Percentiles rank a stretch among this genome's conserved stretches.
Conservation (phyloP, 768 basidiomycete genomes). For the Suillus brevipes region DNA sequence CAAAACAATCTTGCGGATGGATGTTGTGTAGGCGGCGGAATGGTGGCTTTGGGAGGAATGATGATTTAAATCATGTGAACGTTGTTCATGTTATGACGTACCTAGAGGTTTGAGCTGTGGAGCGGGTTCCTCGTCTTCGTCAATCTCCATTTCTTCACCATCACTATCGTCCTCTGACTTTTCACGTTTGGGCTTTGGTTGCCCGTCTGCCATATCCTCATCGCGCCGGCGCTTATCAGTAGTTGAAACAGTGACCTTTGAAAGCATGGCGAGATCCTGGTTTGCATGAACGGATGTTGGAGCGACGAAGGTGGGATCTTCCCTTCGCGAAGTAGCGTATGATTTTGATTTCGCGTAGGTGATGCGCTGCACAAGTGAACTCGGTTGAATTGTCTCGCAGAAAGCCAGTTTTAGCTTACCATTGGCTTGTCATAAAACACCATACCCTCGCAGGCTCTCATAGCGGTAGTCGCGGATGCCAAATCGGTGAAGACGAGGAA, state of each 20-base stretch:
- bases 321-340: slow-evolving; percentile 73
- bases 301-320: slow-evolving; percentile 81
- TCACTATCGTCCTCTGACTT: slow-evolving; percentile 65
- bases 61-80: slow-evolving; percentile 31
- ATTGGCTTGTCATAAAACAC: slow-evolving; percentile 90
- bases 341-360: slow-evolving; percentile 89
- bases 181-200: slow-evolving; percentile 64
- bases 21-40: slow-evolving; percentile 52
- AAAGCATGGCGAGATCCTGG: slow-evolving; percentile 43
- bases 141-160: slow-evolving; percentile 93
- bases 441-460: slow-evolving; percentile 93
- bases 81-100: slow-evolving; percentile 34
- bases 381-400: background rate
- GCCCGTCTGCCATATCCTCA: slow-evolving; percentile 53
- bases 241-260: slow-evolving; percentile 32
- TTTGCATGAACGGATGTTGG: slow-evolving; percentile 67
- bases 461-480: slow-evolving; percentile 84
- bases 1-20: slow-evolving; percentile 68
- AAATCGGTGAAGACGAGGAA: slow-evolving; percentile 96
- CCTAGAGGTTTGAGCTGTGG: slow-evolving; percentile 43
- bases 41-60: slow-evolving; percentile 29
- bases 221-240: slow-evolving; percentile 69
- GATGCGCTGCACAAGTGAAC: slow-evolving; percentile 61
- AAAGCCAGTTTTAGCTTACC: slow-evolving; percentile 48
- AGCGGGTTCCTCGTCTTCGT: slow-evolving; percentile 75